These are phyloP conservation scores for Dactylis glomerata DNA, from an alignment of 176 grass and related monocot species.

Conservation along the genomic window DNA sequence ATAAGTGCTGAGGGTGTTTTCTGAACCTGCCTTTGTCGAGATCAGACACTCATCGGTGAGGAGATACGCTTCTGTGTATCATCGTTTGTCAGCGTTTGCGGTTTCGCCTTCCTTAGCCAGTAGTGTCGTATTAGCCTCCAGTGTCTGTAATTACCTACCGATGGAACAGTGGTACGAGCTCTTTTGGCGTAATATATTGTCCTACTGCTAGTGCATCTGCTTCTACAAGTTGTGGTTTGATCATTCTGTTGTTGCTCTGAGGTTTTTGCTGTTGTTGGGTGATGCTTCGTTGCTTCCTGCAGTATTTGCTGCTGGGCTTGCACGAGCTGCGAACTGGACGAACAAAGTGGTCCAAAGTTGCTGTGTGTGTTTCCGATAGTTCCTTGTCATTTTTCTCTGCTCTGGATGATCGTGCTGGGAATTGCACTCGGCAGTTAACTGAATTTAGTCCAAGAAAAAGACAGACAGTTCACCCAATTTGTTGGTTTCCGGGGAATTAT, in stretches of 20 bases:
- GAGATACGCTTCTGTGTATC: neutral
- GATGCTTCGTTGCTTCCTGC: too few species aligned
- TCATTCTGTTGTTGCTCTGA: neutral
- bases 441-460: too few species aligned
- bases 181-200: neutral
- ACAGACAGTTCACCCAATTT: too few species aligned
- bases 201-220: neutral
- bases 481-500: too few species aligned
- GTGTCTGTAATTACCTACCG: slow-evolving; percentile 14
- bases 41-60: neutral
- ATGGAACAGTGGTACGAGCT: neutral
- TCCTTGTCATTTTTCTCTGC: neutral
- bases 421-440: neutral
- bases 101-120: slow-evolving; percentile 19
- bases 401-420: neutral
- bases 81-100: neutral
- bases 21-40: slow-evolving; percentile 1
- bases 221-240: neutral
- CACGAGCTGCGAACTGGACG: too few species aligned
- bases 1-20: neutral
- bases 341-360: too few species aligned
- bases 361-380: neutral
- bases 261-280: too few species aligned
- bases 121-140: slow-evolving; percentile 15
- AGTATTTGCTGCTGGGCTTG: too few species aligned